Percentiles rank a stretch among this genome's conserved stretches.
These are phyloP conservation scores for Amoeboradix gromovi DNA, from an alignment of 371 early-diverging fungal genomes.

Conservation along the genomic window DNA sequence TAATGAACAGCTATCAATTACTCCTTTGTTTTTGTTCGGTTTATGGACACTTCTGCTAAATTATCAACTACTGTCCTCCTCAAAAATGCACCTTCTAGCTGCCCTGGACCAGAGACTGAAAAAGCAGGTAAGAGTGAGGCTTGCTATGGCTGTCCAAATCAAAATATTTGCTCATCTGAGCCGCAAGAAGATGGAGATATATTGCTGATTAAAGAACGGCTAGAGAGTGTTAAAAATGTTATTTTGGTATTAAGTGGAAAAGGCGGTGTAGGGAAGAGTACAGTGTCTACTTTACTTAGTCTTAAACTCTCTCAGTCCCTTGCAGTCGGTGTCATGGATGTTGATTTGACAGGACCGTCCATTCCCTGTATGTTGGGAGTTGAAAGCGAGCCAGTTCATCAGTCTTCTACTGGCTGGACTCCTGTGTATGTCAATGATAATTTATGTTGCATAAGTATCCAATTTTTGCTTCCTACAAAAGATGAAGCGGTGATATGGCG, in stretches of 20 bases:
- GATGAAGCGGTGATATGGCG: conserved; percentile 95
- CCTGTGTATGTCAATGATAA: conserved; percentile 60
- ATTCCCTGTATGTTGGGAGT: conserved; percentile 66
- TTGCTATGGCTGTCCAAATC: conserved; percentile 93
- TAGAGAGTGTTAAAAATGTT: conserved; percentile 23
- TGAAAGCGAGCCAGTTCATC: conserved; percentile 11
- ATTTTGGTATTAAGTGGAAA: conserved; percentile 92
- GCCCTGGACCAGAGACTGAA: conserved; percentile 48
- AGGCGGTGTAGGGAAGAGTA: conserved; percentile 93
- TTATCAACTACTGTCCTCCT: neutral
- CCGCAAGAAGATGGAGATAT: neutral
- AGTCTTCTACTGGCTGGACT: conserved; percentile 33
- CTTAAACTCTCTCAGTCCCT: conserved; percentile 13
- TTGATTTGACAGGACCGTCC: conserved; percentile 97
- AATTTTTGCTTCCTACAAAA: conserved; percentile 57
- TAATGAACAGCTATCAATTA: too few relatives aligned
- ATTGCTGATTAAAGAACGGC: neutral
- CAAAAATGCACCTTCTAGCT: conserved; percentile 7
- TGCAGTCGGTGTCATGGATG: conserved; percentile 78
- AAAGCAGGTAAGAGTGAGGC: conserved; percentile 67
- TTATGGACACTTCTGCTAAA: too few relatives aligned
- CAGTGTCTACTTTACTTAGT: conserved; percentile 21
- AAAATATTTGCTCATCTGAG: conserved; percentile 47
- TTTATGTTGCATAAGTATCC: conserved; percentile 69
- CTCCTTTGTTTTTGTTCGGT: too few relatives aligned